These are phyloP conservation scores for Sisymbrium irio DNA, from an alignment of 345 rosid species.

Conservation along the genomic window DNA sequence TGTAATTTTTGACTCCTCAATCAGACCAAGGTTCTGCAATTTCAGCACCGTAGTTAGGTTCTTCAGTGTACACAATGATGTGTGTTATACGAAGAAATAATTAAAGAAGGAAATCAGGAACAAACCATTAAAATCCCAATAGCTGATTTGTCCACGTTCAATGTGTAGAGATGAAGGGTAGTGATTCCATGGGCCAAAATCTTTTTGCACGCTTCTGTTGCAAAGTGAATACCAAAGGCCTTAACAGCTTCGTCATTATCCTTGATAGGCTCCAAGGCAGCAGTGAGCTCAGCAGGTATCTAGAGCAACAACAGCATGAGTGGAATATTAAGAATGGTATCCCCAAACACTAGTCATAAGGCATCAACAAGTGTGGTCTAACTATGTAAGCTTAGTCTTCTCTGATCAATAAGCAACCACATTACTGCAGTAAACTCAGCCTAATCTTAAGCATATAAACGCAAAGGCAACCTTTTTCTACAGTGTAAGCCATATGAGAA, in stretches of 20 bases:
- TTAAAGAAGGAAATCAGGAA: slow-evolving; percentile 7
- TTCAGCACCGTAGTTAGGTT: slow-evolving; percentile 32
- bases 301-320: slow-evolving; percentile 27
- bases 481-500: neutral
- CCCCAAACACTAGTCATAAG: neutral
- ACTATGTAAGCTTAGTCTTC: neutral
- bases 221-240: slow-evolving; percentile 90
- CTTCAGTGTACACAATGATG: neutral
- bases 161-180: slow-evolving; percentile 83
- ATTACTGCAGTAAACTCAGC: too few relatives aligned
- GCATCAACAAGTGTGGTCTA: slow-evolving; percentile 10
- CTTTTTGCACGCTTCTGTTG: slow-evolving; percentile 97
- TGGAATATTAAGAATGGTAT: neutral
- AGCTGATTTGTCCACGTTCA: slow-evolving; percentile 96
- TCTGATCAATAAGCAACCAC: slow-evolving; percentile 4
- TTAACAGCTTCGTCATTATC: slow-evolving; percentile 97
- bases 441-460: neutral
- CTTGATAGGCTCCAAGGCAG: slow-evolving; percentile 93
- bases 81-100: neutral
- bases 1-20: slow-evolving; percentile 81
- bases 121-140: slow-evolving; percentile 76
- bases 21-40: slow-evolving; percentile 85
- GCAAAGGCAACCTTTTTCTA: neutral
- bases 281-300: slow-evolving; percentile 81
- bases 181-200: slow-evolving; percentile 86